Evolutionary conservation across 2,329 filamentous ascomycete genomes (phyloP), one percentile per base, ranked within the genome.

Genomic region (Ophiostoma montium): DNA sequence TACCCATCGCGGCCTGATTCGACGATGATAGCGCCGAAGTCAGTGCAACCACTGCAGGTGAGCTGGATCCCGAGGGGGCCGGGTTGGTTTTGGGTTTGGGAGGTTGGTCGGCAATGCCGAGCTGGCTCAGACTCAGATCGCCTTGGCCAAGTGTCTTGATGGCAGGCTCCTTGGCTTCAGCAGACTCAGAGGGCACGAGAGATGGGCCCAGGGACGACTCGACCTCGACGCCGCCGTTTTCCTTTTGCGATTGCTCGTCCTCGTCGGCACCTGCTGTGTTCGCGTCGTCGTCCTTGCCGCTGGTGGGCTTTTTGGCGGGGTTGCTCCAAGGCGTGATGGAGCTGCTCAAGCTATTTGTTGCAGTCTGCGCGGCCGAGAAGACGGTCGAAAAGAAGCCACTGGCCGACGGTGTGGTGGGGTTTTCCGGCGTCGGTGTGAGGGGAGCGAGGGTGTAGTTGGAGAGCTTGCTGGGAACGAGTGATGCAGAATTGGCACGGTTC

Each of bases 381-480:
- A 98, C 85, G 23, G 86, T 89, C 5, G 87, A 94, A 66, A 98
- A 96, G 68, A 98, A 96, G 1, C 88, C 82, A 35, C 75, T 70
- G 49, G 76, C 73, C 30, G 75, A 78, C 59, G 55, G 70, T 47
- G 54, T 66, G 53, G 53, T 64, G 3, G 64, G 60, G 63, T 66
- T 72, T 62, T 95, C 89, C 35, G 78, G 71, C 0, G 82, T 84
- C 8, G 88, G 86, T 3, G 88, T 85, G 47, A 92, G 69, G 9
- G 88, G 83, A 15, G 76, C 78, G 49, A 76, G 73, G 55, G 80
- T 80, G 46, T 80, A 80, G 55, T 77, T 88, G 31, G 89, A 94
- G 35, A 95, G 74, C 66, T 94, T 95, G 72, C 88, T 95, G 31
- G 88, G 89, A 39, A 74, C 74, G 54, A 80, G 66, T 50, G 64